Evolutionary conservation across 305 asterid genomes (phyloP).

Genomic region (Fraxinus baroniana): DNA sequence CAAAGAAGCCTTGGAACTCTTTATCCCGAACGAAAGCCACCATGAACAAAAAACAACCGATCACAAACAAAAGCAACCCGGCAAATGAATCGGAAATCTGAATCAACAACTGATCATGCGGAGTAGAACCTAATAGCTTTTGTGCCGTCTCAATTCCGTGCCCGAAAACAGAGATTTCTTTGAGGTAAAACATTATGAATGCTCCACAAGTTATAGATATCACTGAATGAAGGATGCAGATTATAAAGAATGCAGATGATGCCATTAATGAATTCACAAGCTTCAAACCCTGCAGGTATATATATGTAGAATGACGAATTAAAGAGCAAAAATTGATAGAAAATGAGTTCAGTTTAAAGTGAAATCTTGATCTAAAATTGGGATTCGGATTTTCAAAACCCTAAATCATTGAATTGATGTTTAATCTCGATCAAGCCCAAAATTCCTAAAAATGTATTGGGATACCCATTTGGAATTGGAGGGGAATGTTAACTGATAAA

Average conservation of each 20-base stretch:
- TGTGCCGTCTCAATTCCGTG: slow-evolving; percentile 54
- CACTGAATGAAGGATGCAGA: slow-evolving; percentile 49
- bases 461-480: neutral
- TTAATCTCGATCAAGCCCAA: neutral
- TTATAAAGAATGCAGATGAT: slow-evolving; percentile 23
- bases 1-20: slow-evolving; percentile 63
- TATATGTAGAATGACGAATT: neutral
- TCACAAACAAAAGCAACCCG: slow-evolving; percentile 54
- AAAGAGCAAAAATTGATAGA: neutral
- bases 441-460: neutral
- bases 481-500: slow-evolving; percentile 13
- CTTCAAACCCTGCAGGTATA: neutral
- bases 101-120: slow-evolving; percentile 48
- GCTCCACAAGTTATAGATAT: slow-evolving; percentile 44
- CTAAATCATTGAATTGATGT: slow-evolving; percentile 19
- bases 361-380: slow-evolving; percentile 22
- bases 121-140: slow-evolving; percentile 56
- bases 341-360: neutral
- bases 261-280: slow-evolving; percentile 30
- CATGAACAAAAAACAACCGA: slow-evolving; percentile 58
- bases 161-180: slow-evolving; percentile 52
- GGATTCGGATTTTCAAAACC: slow-evolving; percentile 15
- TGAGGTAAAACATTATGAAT: slow-evolving; percentile 57
- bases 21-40: slow-evolving; percentile 61
- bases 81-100: slow-evolving; percentile 58